These are phyloP conservation scores for Amylostereum areolatum DNA, from an alignment of 1,284 basidiomycete genomes.

Conservation along the genomic window DNA sequence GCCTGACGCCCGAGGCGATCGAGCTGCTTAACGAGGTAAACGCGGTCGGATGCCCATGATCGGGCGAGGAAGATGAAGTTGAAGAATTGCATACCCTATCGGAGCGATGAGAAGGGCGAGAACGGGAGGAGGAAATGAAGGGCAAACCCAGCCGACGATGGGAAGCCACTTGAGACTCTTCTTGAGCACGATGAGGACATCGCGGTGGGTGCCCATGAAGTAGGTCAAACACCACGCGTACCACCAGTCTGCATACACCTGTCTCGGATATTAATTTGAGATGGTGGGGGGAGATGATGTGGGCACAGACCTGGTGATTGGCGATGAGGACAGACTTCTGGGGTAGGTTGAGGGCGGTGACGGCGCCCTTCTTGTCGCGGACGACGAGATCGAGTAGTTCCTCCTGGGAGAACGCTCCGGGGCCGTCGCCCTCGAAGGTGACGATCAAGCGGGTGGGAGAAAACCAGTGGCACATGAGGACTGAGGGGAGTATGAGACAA, in stretches of 20 bases:
- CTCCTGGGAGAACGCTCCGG: slow-evolving; percentile 51
- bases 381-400: slow-evolving; percentile 53
- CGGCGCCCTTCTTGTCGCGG: slow-evolving; percentile 49
- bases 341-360: slow-evolving; percentile 64
- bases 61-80: slow-evolving; percentile 86
- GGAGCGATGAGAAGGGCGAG: slow-evolving; percentile 3
- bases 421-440: slow-evolving; percentile 67
- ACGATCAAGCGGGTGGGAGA: slow-evolving; percentile 73
- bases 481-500: slow-evolving; percentile 28
- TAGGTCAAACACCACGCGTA: slow-evolving; percentile 87
- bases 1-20: slow-evolving; percentile 54
- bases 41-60: slow-evolving; percentile 80
- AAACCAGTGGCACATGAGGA: slow-evolving; percentile 77
- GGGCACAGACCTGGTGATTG: slow-evolving; percentile 67
- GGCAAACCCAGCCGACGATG: slow-evolving; percentile 78
- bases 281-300: neutral
- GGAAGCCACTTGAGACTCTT: slow-evolving; percentile 86
- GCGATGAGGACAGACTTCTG: slow-evolving; percentile 73
- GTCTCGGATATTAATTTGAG: slow-evolving; percentile 4
- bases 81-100: slow-evolving; percentile 86
- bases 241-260: slow-evolving; percentile 92
- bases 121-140: neutral
- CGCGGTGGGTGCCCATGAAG: slow-evolving; percentile 64
- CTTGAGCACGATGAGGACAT: slow-evolving; percentile 88
- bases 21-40: slow-evolving; percentile 54